Evolutionary conservation across 164 flowering plant species (phyloP).

Genomic region (Vitis rotundifolia): DNA sequence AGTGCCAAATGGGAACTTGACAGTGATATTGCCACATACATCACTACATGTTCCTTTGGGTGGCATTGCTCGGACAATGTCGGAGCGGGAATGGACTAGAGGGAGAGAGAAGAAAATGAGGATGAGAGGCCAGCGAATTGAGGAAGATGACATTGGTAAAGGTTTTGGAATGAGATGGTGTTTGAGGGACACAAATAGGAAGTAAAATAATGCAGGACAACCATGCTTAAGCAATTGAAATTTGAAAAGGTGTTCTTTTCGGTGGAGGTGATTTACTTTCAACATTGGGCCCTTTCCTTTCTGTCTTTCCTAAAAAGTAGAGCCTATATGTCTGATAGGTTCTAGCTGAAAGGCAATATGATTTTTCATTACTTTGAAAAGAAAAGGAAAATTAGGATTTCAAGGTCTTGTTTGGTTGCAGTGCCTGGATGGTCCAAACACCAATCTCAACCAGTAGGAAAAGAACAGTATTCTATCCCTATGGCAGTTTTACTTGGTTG

Average conservation of each 20-base stretch:
- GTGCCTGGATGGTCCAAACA: no score
- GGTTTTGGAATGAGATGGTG: not conserved
- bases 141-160: constrained; percentile 18
- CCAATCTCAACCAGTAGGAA: no score
- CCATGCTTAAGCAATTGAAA: not conserved
- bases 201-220: not conserved
- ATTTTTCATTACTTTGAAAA: not conserved
- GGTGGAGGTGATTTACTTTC: constrained; percentile 24
- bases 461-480: no score
- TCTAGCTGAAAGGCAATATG: constrained; percentile 20
- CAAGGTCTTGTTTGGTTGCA: no score
- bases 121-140: constrained; percentile 2
- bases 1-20: constrained; percentile 61
- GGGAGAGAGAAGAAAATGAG: constrained; percentile 16
- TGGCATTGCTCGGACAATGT: constrained; percentile 10
- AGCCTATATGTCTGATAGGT: constrained; percentile 13
- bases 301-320: constrained; percentile 30
- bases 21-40: constrained; percentile 43
- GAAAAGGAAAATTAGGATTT: no score
- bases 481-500: no score
- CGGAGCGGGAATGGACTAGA: constrained; percentile 2
- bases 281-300: constrained; percentile 4
- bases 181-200: not conserved
- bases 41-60: constrained; percentile 32
- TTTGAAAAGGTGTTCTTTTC: constrained; percentile 15